A percentile compares a stretch with the other conserved stretches of the same genome.
Conservation (phyloP, 2,329 filamentous ascomycete species). For the Pseudogymnoascus verrucosus region DNA sequence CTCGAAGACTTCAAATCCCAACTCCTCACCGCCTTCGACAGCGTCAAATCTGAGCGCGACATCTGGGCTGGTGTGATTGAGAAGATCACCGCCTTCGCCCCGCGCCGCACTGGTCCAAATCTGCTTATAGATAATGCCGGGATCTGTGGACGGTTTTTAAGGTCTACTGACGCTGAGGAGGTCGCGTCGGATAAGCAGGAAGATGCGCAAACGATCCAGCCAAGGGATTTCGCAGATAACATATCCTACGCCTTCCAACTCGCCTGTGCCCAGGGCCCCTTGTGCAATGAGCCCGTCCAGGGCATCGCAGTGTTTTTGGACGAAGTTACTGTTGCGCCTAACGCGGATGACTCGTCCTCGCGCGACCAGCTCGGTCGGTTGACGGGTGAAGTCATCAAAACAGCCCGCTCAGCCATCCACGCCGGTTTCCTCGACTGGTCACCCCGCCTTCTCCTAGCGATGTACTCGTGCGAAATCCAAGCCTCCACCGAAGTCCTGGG, state of each 20-base stretch:
- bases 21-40: constrained; percentile 60
- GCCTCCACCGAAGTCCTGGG: constrained; percentile 90
- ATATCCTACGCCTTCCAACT: constrained; percentile 92
- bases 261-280: constrained; percentile 75
- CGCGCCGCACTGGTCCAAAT: constrained; percentile 77
- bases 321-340: constrained; percentile 56
- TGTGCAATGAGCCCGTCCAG: constrained; percentile 89
- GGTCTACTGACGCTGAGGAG: neutral
- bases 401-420: constrained; percentile 74
- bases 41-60: constrained; percentile 65
- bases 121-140: constrained; percentile 78
- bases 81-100: constrained; percentile 84
- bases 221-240: constrained; percentile 76
- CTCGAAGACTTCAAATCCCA: constrained; percentile 69
- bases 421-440: constrained; percentile 92
- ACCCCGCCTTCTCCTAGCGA: constrained; percentile 86
- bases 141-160: constrained; percentile 44
- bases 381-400: constrained; percentile 89
- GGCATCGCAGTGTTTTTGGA: constrained; percentile 89
- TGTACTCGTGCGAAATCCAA: constrained; percentile 98
- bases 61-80: constrained; percentile 70
- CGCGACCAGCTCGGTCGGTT: constrained; percentile 67
- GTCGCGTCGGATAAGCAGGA: neutral
- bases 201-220: constrained; percentile 43
- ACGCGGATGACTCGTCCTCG: constrained; percentile 42